phyloP scores from a whole-genome alignment of 139 green algal genomes.

The Pseudopediastrum boryanum region DNA sequence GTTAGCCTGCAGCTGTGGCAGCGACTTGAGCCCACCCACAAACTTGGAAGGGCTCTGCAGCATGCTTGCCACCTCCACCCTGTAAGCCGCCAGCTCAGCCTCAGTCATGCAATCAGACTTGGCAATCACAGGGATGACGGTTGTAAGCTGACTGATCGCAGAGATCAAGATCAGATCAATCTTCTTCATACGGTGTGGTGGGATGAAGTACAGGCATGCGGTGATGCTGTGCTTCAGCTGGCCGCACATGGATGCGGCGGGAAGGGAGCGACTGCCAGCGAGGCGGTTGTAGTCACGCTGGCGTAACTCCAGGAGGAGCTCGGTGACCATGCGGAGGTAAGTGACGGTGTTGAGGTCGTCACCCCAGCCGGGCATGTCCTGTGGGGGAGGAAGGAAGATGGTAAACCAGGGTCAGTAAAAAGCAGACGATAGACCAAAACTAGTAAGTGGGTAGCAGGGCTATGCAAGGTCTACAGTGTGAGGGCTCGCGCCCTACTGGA shows the following conservation, averaged over 20 bases:
- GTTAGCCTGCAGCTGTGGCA: slow-evolving; percentile 2
- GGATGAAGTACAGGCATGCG: slow-evolving; percentile 31
- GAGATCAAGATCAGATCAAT: slow-evolving; percentile 23
- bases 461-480: too few relatives aligned
- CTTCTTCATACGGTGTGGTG: slow-evolving; percentile 26
- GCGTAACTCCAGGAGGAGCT: not conserved
- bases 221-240: slow-evolving; percentile 22
- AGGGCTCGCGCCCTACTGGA: too few relatives aligned
- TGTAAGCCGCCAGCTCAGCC: not conserved
- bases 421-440: too few relatives aligned
- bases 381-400: too few relatives aligned
- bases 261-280: not conserved
- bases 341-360: too few relatives aligned
- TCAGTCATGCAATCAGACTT: slow-evolving; percentile 35
- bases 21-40: not conserved
- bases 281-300: slow-evolving; percentile 5
- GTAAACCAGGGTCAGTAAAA: too few relatives aligned
- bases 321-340: not conserved
- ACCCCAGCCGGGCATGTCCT: too few relatives aligned
- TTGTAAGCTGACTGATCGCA: slow-evolving; percentile 19
- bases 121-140: slow-evolving; percentile 23
- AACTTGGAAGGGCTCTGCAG: slow-evolving; percentile 16
- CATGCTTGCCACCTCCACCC: not conserved
- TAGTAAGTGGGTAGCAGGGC: too few relatives aligned
- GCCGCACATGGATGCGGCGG: not conserved